Evolutionary conservation across 108 stramenopile genomes (phyloP), one percentile per base, ranked within the genome.

Genomic region (Fragilariopsis cylindrus): DNA sequence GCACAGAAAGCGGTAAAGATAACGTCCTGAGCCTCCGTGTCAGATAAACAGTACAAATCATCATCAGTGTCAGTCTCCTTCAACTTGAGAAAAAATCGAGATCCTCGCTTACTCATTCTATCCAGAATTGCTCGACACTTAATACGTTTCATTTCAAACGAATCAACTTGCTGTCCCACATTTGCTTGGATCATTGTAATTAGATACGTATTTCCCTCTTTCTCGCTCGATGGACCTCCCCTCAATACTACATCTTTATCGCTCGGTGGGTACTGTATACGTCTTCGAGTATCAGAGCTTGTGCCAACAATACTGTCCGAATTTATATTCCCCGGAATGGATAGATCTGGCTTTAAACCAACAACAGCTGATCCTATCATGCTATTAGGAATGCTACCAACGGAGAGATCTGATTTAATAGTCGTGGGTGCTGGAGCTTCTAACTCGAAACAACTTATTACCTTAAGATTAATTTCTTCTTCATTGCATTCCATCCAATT

Each of bases 401-500:
- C 30, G 30, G 30, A 30, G 30, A 30, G 30, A 30, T 30, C 30
- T 30, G 30, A 30, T 30, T 30, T 30, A 30, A 30, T 30, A 30
- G 30, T 30, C 30, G 30, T 30, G 30, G 30, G 30, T 30, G 30
- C 30, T 30, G 30, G 21, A 45, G 45, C 46, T 45, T 63, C 62
- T 13, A 13, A 6, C 4, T 63, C 62, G 62, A 63, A 63, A 43
- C 62, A 63, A n/a, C 7, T 45, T 3, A 45, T 41, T 5, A 63
- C 62, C 50, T 68, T 68, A 7, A 5, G 19, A 21, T 39, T 21
- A 18, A 54, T 70, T 70, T 76, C 45, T 11, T 42, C 46, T 54
- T 44, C 47, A 52, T 69, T 65, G 69, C 76, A 50, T 62, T 69
- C 69, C 76, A 70, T 11, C 76, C 69, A 55, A 11, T 13, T 65